Evolutionary conservation across 106 monocot species (phyloP), one percentile per base, ranked within the genome.

Genomic region (Allium cepa): DNA sequence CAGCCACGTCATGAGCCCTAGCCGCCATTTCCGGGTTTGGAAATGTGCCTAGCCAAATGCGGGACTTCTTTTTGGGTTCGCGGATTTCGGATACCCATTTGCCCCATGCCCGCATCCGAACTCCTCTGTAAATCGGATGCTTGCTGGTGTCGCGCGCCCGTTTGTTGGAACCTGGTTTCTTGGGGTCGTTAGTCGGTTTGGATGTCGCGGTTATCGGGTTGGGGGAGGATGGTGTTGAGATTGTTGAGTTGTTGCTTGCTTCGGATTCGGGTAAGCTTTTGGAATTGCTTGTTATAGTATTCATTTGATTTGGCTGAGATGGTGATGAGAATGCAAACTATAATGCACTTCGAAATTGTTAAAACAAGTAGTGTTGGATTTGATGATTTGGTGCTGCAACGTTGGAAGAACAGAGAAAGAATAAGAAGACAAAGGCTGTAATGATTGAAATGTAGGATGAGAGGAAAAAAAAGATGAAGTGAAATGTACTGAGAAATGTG

Each of bases 51-150:
- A 79, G 59, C 79, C 79, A 79, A 64, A 79, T 79, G 16, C 79
- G 74, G 45, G 79, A 79, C 59, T 79, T 79, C 75, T 79, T 79
- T 5, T 73, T 47, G 11, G 79, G 79, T 59, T 79, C 79, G 17
- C 79, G 70, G 70, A 79, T 79, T 46, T 79, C 79, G 1, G 79
- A 79, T 13, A 79, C 79, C 79, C 79, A 79, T 58, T 79, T 79
- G 16, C 79, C 79, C 79, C 79, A 79, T 4, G 50, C 69, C 57
- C 79, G 62, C 79, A 70, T 79, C 51, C 79, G 48, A 17, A 79
- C 79, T 1, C 79, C 79, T 10, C 75, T 74, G 60, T 65, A 79
- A 4, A 75, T 59, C 46, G 75, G 79, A 48, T 79, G 79, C 59
- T 60, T 74, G 45, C 36, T 52, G 18, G 48, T 10, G 18, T 64